These are phyloP conservation scores for Auricularia heimuer DNA, from an alignment of 768 basidiomycete species.

Conservation along the genomic window DNA sequence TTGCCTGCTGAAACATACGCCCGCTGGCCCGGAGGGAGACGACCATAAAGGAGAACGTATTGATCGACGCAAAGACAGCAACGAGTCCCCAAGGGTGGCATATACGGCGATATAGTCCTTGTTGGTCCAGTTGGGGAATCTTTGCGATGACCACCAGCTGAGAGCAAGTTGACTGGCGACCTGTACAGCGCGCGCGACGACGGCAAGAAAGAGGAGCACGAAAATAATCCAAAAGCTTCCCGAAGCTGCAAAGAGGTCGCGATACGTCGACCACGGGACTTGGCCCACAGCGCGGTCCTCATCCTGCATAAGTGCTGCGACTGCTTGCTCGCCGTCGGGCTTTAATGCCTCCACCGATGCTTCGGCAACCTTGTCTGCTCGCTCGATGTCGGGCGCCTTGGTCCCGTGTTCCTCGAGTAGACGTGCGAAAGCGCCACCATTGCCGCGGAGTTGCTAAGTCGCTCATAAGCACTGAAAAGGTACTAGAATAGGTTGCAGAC, in stretches of 20 bases:
- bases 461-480: slow-evolving; percentile 3
- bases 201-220: slow-evolving; percentile 33
- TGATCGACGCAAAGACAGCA: slow-evolving; percentile 24
- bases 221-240: slow-evolving; percentile 38
- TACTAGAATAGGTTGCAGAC: slow-evolving; percentile 21
- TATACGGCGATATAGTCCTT: slow-evolving; percentile 58
- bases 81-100: slow-evolving; percentile 37
- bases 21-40: slow-evolving; percentile 26
- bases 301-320: slow-evolving; percentile 29
- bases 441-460: slow-evolving; percentile 15
- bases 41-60: slow-evolving; percentile 33
- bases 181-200: slow-evolving; percentile 38
- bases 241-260: slow-evolving; percentile 35
- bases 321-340: slow-evolving; percentile 15
- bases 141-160: slow-evolving; percentile 63
- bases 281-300: slow-evolving; percentile 51
- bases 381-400: slow-evolving; percentile 18
- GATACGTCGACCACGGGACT: slow-evolving; percentile 40
- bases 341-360: slow-evolving; percentile 13
- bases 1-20: slow-evolving; percentile 44
- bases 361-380: slow-evolving; percentile 11
- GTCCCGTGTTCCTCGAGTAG: slow-evolving; percentile 50
- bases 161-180: slow-evolving; percentile 59
- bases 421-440: slow-evolving; percentile 33
- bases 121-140: slow-evolving; percentile 44